Evolutionary conservation across 805 yeast species (phyloP), one percentile per base, ranked within the genome.

Genomic region (Nakazawaea wickerhamii): DNA sequence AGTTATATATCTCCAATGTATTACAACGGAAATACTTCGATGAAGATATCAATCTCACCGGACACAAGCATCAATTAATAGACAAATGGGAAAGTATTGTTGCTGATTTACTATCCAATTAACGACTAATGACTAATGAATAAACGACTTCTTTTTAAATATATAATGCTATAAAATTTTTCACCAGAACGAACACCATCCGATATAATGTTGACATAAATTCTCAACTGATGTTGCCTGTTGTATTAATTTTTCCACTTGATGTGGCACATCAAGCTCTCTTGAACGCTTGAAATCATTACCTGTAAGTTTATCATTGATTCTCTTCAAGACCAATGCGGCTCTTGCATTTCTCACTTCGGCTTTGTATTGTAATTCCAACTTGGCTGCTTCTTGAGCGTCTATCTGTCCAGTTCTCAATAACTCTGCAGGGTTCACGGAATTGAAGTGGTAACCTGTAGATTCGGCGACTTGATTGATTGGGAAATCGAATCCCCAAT

Each of bases 171-270:
- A n/a, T n/a, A n/a, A 14, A 19, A 14, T 8, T 22, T 22, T 31
- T 60, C 55, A 91, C 98, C 99, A 93, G 76, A 91, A 93, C 1
- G 98, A 86, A 65, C 99, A 93, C 99, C 99, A 93, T 15, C 99
- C 99, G 48, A 93, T 84, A 58, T 86, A 93, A 63, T 91, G 99
- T 63, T 89, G 97, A 56, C 98, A 93, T 43, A 93, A 65, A 54
- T 93, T 93, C 58, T 93, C 98, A 23, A 91, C 95, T 38, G 95
- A 84, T 0, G 98, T 93, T 2, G 99, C 98, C 59, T 93, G 96
- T 54, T 86, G 95, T 40, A 93, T 93, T 58, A 93, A 68, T 58
- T 82, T 83, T 53, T 93, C 98, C 30, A 93, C 98, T 61, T 93
- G 99, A 3, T 84, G 78, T 1, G 95, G 83, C 30, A 90, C 89